Base-by-base conservation (phyloP, 2,329 filamentous ascomycete species). In the Colletotrichum chrysophilum region DNA sequence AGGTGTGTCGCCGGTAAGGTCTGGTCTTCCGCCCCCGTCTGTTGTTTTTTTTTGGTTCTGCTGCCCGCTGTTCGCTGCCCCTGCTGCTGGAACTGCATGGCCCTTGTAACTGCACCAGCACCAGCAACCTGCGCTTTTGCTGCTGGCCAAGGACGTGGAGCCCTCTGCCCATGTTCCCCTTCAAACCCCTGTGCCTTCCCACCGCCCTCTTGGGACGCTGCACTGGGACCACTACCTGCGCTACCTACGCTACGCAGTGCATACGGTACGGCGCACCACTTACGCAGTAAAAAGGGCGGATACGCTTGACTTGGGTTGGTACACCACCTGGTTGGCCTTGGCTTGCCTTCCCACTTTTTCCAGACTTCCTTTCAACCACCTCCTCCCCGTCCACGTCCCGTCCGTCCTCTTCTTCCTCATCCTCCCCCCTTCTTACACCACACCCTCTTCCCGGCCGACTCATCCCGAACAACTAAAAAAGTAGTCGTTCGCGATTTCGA, bases 341-440 rank as follows among this genome's bases (percentile, higher is more conserved):
- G 69, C 38, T 72, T 68, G 69, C 26, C 48, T 72, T 56, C 73
- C 73, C 73, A 75, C 73, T 64, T 73, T 75, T 73, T 24, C 64
- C 69, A 68, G 61, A 55, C 62, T 67, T 72, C 55, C 69, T 73
- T 74, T 75, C 72, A 75, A 75, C 73, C 64, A 67, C 62, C 62
- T 72, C 71, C 43, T 74, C 69, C 73, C 55, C 69, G 38, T 75
- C 61, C 38, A 48, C 18, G 38, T 48, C 38, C 38, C 38, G 38
- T 48, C 67, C 66, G 66, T 66, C 64, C 70, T 72, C 70, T 75
- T 75, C 62, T 67, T 75, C 69, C 56, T 73, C 70, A 60, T 60
- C 73, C 43, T 71, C 36, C 69, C 72, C 73, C 73, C 73, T 73
- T 73, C 73, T 75, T 64, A 75, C 55, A 73, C 69, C 64, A 64